Percentiles rank a stretch among this genome's conserved stretches.
phyloP scores from a whole-genome alignment of 768 basidiomycete genomes.

The Calvatia gigantea region DNA sequence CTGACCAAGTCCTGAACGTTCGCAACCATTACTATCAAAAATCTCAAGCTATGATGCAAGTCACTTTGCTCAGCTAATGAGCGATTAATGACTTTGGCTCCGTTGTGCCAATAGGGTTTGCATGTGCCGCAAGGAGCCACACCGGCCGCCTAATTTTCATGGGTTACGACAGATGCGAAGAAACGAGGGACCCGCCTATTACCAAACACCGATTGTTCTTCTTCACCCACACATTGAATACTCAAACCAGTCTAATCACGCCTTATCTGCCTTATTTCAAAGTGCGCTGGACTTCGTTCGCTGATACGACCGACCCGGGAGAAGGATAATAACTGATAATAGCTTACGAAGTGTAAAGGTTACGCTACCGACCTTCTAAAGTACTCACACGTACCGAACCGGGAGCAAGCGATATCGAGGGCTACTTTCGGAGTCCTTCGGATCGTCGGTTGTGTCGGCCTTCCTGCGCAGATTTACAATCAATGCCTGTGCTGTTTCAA shows the following conservation, averaged over 20 bases:
- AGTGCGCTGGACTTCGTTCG: not conserved
- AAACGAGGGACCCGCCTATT: not conserved
- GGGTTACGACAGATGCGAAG: too few relatives aligned
- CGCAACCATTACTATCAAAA: too few relatives aligned
- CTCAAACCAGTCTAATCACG: not conserved
- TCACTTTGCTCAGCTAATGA: not conserved
- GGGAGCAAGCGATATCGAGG: not conserved
- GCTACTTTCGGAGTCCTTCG: not conserved
- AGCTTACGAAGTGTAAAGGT: not conserved
- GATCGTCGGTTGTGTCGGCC: not conserved
- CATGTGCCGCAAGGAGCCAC: not conserved
- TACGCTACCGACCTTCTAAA: not conserved
- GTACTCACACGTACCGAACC: not conserved
- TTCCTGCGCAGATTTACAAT: not conserved
- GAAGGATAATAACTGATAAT: not conserved
- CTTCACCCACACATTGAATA: not conserved
- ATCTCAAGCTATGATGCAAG: not conserved
- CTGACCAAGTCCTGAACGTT: not conserved
- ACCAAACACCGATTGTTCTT: not conserved
- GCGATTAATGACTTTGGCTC: not conserved
- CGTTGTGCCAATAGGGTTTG: not conserved
- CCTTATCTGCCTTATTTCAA: not conserved
- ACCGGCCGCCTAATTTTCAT: not conserved
- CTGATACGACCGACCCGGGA: constrained; percentile 3
- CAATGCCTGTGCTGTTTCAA: not conserved